Conservation (phyloP, 371 early-diverging fungal species). For the Apophysomyces trapeziformis region DNA sequence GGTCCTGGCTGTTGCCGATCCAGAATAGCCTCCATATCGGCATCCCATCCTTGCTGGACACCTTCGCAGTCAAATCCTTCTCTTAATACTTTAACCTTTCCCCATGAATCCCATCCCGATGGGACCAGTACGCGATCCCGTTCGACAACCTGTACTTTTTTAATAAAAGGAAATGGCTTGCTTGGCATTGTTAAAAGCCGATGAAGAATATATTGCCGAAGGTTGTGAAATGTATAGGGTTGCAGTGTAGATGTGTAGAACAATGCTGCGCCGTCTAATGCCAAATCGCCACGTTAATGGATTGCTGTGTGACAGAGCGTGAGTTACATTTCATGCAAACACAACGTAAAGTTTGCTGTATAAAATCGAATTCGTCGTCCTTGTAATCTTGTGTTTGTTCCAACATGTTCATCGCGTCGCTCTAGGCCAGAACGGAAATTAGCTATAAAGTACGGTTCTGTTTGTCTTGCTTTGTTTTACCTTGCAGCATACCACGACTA, state of each 20-base stretch:
- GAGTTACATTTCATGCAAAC: constrained; percentile 90
- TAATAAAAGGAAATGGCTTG: constrained; percentile 61
- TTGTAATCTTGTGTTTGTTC: constrained; percentile 87
- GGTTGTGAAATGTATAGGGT: constrained; percentile 75
- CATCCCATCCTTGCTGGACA: constrained; percentile 66
- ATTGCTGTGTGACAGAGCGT: neutral
- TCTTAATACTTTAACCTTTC: constrained; percentile 82
- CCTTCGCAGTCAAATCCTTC: constrained; percentile 79
- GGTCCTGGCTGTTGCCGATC: constrained; percentile 42
- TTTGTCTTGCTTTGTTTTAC: constrained; percentile 42
- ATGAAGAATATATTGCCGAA: constrained; percentile 86
- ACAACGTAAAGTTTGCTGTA: constrained; percentile 91
- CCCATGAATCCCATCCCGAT: constrained; percentile 94
- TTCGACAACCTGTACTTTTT: constrained; percentile 84
- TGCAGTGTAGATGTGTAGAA: constrained; percentile 87
- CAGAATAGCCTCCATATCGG: constrained; percentile 50
- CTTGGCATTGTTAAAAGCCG: constrained; percentile 60
- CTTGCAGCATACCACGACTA: constrained; percentile 90
- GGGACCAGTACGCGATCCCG: constrained; percentile 90
- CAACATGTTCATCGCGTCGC: constrained; percentile 76
- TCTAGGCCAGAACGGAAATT: constrained; percentile 46
- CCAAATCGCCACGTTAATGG: neutral
- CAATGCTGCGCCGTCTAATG: constrained; percentile 87
- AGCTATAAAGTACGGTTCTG: neutral
- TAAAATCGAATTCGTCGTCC: constrained; percentile 94